Conservation (phyloP, 1,284 basidiomycete species). For the Cutaneotrichosporon mucoides region DNA sequence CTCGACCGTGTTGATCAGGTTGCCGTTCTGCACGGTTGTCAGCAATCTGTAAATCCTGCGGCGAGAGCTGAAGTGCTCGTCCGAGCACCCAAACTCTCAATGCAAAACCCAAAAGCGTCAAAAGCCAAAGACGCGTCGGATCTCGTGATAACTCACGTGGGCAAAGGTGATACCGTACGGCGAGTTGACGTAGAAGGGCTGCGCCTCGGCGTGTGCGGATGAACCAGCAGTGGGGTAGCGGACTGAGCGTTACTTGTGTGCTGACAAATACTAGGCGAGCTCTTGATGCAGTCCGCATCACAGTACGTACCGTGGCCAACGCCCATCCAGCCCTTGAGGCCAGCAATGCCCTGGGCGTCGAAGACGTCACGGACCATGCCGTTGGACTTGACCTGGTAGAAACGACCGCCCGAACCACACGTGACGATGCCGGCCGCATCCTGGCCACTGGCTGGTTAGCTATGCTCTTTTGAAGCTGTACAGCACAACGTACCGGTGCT, state of each 20-base stretch:
- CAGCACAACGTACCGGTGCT: conserved; percentile 60
- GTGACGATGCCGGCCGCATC: conserved; percentile 98
- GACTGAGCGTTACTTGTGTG: conserved; percentile 54
- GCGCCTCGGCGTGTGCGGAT: conserved; percentile 95
- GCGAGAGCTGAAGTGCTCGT: too few relatives aligned
- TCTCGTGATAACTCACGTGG: conserved; percentile 62
- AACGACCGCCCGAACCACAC: conserved; percentile 88
- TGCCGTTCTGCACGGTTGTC: conserved; percentile 72
- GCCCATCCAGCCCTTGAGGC: conserved; percentile 90
- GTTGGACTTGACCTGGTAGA: conserved; percentile 99
- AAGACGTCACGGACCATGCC: conserved; percentile 99
- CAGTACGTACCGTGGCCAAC: conserved; percentile 80
- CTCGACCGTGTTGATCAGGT: conserved; percentile 87
- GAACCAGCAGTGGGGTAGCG: conserved; percentile 97
- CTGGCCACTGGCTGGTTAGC: conserved; percentile 59
- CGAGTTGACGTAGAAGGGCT: conserved; percentile 99
- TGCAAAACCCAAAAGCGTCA: too few relatives aligned
- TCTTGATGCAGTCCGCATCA: too few relatives aligned
- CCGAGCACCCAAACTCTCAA: too few relatives aligned
- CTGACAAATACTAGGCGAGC: too few relatives aligned
- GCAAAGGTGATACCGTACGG: conserved; percentile 93
- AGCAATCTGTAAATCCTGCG: background rate
- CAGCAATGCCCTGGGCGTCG: conserved; percentile 71
- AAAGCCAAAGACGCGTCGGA: too few relatives aligned
- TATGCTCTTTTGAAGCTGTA: too few relatives aligned